Evolutionary conservation across 148 eudicot species (phyloP).

Genomic region (Amaranthus cruentus): DNA sequence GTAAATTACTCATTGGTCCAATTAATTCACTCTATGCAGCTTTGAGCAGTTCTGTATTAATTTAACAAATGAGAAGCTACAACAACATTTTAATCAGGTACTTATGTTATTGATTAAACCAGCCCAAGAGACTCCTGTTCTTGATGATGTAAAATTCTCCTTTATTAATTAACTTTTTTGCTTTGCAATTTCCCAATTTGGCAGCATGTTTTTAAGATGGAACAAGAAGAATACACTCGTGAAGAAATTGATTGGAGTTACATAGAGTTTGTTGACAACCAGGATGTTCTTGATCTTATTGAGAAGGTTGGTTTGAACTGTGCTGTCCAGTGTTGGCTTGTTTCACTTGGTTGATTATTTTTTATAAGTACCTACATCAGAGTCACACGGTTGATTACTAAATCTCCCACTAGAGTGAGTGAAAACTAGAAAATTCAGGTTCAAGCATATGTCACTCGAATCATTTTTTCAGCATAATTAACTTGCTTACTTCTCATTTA

Average conservation of each 20-base stretch:
- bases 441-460: too few species aligned
- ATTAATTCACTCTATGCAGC: constrained; percentile 48
- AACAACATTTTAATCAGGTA: constrained; percentile 99
- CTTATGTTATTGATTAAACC: constrained; percentile 5
- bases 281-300: constrained; percentile 95
- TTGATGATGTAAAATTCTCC: neutral
- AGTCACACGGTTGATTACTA: neutral
- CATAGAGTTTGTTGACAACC: constrained; percentile 88
- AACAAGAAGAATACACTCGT: constrained; percentile 97
- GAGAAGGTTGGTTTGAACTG: constrained; percentile 59
- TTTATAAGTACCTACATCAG: too few species aligned
- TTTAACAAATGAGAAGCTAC: constrained; percentile 94
- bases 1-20: constrained; percentile 7
- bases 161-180: neutral
- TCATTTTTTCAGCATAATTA: too few species aligned
- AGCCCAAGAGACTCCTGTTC: neutral
- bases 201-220: constrained; percentile 99
- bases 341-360: constrained; percentile 1
- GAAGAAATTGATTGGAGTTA: constrained; percentile 99
- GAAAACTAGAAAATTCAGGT: too few species aligned
- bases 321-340: constrained; percentile 12
- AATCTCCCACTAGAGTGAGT: neutral
- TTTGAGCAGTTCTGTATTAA: constrained; percentile 99
- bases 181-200: constrained; percentile 10
- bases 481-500: too few species aligned